Conservation (phyloP, 2,329 filamentous ascomycete genomes). For the Achaetomium macrosporum region DNA sequence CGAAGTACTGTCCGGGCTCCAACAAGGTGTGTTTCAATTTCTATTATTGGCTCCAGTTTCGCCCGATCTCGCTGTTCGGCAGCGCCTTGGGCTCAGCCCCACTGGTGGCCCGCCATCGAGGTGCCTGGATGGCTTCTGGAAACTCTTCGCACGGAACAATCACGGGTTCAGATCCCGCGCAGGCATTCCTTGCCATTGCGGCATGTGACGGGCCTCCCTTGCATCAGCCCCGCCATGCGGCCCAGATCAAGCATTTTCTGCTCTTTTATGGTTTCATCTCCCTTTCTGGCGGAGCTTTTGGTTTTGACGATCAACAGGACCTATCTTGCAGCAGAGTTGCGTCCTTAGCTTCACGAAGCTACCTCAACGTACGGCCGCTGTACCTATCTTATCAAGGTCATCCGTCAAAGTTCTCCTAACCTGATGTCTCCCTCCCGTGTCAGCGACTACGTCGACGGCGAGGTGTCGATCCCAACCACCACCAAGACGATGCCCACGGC, state of each 20-base stretch:
- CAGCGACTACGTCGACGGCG: slow-evolving; percentile 12
- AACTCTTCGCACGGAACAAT: background rate
- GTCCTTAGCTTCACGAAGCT: background rate
- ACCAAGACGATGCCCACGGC: background rate
- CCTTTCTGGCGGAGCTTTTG: background rate
- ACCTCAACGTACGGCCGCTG: background rate
- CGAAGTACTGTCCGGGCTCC: background rate
- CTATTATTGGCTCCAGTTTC: slow-evolving; percentile 8
- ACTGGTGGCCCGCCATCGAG: background rate
- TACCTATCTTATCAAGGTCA: background rate
- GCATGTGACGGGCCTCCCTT: background rate
- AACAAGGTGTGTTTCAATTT: background rate
- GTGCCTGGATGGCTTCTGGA: slow-evolving; percentile 1
- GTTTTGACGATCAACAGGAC: background rate
- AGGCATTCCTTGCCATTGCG: slow-evolving; percentile 3
- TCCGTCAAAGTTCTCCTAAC: background rate
- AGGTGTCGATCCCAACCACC: no score
- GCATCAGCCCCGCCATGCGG: background rate
- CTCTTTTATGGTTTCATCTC: background rate
- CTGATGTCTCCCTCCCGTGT: slow-evolving; percentile 23
- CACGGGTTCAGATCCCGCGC: background rate
- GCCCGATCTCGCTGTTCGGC: background rate
- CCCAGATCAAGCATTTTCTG: background rate
- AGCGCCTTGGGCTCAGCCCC: background rate
- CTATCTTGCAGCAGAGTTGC: background rate